Percentiles rank a stretch among this genome's conserved stretches.
phyloP scores from a whole-genome alignment of 2,329 filamentous ascomycete species.

The Ceratocystis diversiconidia region DNA sequence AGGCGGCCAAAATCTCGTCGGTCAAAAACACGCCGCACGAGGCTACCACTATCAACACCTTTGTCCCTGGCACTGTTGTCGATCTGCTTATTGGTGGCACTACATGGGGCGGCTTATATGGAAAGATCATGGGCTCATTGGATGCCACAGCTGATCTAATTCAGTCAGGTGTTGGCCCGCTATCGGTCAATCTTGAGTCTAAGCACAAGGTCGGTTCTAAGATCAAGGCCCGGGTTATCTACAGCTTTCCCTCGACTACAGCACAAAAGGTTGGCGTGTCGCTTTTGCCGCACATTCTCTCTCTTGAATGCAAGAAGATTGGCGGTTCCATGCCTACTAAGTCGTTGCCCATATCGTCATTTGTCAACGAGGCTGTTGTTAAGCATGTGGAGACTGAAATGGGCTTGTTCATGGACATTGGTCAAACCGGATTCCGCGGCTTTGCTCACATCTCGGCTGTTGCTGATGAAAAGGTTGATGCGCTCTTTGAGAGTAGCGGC shows the following conservation, averaged over 20 bases:
- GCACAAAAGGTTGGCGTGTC: constrained; percentile 78
- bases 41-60: constrained; percentile 76
- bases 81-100: constrained; percentile 72
- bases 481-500: constrained; percentile 60
- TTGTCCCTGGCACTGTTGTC: constrained; percentile 80
- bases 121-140: constrained; percentile 83
- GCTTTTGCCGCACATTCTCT: constrained; percentile 67
- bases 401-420: constrained; percentile 66
- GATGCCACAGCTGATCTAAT: constrained; percentile 83
- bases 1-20: constrained; percentile 54
- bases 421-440: constrained; percentile 49
- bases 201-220: constrained; percentile 76
- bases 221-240: constrained; percentile 74
- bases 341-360: constrained; percentile 54
- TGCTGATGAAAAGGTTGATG: constrained; percentile 78
- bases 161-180: constrained; percentile 65
- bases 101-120: constrained; percentile 58
- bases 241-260: constrained; percentile 67
- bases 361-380: constrained; percentile 65
- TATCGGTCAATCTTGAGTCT: constrained; percentile 54
- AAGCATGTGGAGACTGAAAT: constrained; percentile 64
- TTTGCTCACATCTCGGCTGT: constrained; percentile 93
- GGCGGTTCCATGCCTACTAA: constrained; percentile 38
- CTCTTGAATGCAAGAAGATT: constrained; percentile 37
- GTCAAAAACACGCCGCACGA: constrained; percentile 51